Conservation (phyloP, 495 filamentous ascomycete genomes). For the Penicillium fimorum region DNA sequence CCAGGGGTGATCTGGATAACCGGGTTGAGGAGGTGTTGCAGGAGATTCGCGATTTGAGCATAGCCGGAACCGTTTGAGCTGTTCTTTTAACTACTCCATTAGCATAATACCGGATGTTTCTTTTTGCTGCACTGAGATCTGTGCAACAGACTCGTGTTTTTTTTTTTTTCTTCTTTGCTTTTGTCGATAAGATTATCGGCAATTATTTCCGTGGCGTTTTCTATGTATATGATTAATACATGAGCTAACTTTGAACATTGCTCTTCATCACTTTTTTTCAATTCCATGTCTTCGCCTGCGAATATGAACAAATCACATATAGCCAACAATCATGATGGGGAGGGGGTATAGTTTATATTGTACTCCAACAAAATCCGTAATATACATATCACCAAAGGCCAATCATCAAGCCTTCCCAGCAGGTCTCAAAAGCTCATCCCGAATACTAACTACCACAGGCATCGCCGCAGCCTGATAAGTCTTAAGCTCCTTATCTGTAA, state of each 20-base stretch:
- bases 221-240: constrained; percentile 16
- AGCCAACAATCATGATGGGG: not conserved
- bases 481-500: constrained; percentile 50
- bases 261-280: not conserved
- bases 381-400: not conserved
- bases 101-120: constrained; percentile 7
- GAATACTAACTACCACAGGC: constrained; percentile 50
- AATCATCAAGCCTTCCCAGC: not conserved
- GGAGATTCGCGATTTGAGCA: constrained; percentile 95
- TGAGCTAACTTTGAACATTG: constrained; percentile 1
- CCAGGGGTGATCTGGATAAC: constrained; percentile 85
- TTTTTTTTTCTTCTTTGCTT: constrained; percentile 9
- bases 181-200: not conserved
- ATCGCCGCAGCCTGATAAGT: constrained; percentile 50
- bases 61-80: constrained; percentile 68
- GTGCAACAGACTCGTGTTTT: not conserved
- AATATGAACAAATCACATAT: not conserved
- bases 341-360: not conserved
- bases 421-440: constrained; percentile 39
- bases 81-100: constrained; percentile 11
- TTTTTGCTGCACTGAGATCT: constrained; percentile 2
- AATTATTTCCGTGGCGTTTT: constrained; percentile 7
- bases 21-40: constrained; percentile 94
- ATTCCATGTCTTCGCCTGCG: not conserved
- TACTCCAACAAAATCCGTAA: constrained; percentile 1